Base-by-base conservation (phyloP, 2,329 filamentous ascomycete genomes). In the Chlorencoelia australis region DNA sequence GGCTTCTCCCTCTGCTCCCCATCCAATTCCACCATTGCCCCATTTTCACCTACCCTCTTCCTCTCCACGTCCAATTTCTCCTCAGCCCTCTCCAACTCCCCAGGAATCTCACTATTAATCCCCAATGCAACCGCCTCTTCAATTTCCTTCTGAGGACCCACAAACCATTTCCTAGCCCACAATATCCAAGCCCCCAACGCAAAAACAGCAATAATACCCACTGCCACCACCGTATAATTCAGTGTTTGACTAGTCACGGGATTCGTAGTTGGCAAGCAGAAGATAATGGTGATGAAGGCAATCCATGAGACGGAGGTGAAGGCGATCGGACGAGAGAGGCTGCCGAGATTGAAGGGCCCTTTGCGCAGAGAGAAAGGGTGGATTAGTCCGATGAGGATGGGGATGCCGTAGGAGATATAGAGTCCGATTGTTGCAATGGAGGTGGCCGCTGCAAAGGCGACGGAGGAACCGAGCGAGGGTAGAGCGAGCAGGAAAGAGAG, bases 221-320 rank as follows among this genome's bases (percentile, higher is more conserved):
- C 71, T 0, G 71, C 71, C 0, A 75, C 71, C 0, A 68, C 66
- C 0, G 71, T 73, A 47, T 76, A 76, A 30, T 76, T 76, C 15
- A 76, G 52, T 4, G 70, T 73, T 56, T 75, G 62, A n/a, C 57
- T 60, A 0, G 65, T 66, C 2, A 75, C 70, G 0, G 71, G 72
- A 48, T 74, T 75, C 7, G 63, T 47, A 1, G 67, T 67, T 0
- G 72, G 71, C 21, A 75, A 56, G 44, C 72, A 75, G 52, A 75
- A 76, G 5, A 73, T 62, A 10, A 76, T 62, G 1, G 67, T 67
- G 34, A 75, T 74, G 42, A 67, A 71, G 2, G 40, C 48, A 32
- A 75, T 73, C 69, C 71, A 76, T 1, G 59, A 33, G 10, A 62
- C 63, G 0, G 68, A 68, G 0, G 66, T 53, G 1, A 62, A 39